phyloP scores from a whole-genome alignment of 2,329 filamentous ascomycete species.

The Xylariaceae sp. region DNA sequence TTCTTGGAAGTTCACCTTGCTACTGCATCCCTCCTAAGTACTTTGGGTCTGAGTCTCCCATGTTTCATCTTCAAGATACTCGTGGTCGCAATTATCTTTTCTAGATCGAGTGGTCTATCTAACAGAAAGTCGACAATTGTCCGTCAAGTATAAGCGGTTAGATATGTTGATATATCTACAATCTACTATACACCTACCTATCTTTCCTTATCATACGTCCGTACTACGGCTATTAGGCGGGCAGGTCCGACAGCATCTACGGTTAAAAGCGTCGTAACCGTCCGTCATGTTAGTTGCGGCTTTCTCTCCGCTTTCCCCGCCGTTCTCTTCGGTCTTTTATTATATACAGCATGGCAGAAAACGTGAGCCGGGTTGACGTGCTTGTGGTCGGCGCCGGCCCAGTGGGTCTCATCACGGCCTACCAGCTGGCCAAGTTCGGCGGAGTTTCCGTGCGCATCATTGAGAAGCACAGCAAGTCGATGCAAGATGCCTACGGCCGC shows the following conservation, averaged over 20 bases:
- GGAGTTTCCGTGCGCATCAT: slow-evolving; percentile 47
- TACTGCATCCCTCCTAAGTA: no score
- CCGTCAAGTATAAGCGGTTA: no score
- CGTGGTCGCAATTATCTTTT: no score
- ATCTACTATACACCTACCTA: no score
- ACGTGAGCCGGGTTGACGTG: slow-evolving; percentile 32
- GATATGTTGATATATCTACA: no score
- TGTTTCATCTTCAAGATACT: no score
- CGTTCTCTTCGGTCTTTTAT: background rate
- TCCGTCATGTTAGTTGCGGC: background rate
- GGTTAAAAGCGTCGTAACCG: background rate
- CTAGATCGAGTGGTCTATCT: no score
- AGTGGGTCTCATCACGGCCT: slow-evolving; percentile 47
- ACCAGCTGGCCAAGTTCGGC: slow-evolving; percentile 47
- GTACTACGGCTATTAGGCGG: no score
- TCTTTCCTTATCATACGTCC: no score
- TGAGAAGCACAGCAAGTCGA: slow-evolving; percentile 51
- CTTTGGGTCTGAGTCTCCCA: no score
- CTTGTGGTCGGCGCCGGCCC: slow-evolving; percentile 49
- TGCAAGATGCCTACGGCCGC: slow-evolving; percentile 55
- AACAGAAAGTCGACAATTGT: no score
- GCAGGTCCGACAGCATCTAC: background rate
- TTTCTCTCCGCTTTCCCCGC: background rate
- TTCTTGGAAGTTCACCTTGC: no score
- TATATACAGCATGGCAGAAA: slow-evolving; percentile 14